Evolutionary conservation across 1,139 yeast species (phyloP), one percentile per base, ranked within the genome.

Genomic region (Petasospora rhodanensis): DNA sequence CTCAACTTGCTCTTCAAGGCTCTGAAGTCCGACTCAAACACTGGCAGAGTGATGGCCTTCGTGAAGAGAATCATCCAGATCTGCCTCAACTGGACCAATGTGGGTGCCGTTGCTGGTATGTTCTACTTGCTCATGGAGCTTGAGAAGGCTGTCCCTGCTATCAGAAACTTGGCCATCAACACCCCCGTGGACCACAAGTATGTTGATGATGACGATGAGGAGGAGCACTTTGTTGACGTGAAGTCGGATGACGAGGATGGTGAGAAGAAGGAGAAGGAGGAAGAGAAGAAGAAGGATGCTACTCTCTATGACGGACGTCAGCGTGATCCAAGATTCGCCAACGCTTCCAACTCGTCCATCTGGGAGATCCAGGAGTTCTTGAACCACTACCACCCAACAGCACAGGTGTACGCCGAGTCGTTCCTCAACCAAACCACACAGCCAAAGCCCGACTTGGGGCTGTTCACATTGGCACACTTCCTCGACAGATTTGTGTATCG

Each of bases 401-500:
- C 89, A 26, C 70, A 84, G 27, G 68, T 84, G 14, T 91, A 87
- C 53, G 95, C 96, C 1, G 65, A 72, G 27, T 75, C 82, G 5
- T 66, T 81, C 33, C 49, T 76, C 65, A 71, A 24, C 35, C 56
- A 61, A 18, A 51, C 55, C n/a, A 53, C 48, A 12, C 62, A 74
- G 19, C 58, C 56, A 16, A 79, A 83, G 52, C 99, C 98, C 8
- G 97, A 91, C 58, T 66, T 91, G 40, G 95, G 95, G 3, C 71
- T 93, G 42, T 91, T 79, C 60, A 79, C 96, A 0, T 67, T 91
- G 45, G 68, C 86, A 18, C 97, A 89, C 59, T 91, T 91, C 73
- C 70, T 91, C 64, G 96, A 91, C 60, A 76, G 95, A 58, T 91
- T 93, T 64, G 96, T 93, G 23, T 91, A 91, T 65, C 82, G 85